Conservation (phyloP, 2,329 filamentous ascomycete genomes). For the Colletotrichum lentis region DNA sequence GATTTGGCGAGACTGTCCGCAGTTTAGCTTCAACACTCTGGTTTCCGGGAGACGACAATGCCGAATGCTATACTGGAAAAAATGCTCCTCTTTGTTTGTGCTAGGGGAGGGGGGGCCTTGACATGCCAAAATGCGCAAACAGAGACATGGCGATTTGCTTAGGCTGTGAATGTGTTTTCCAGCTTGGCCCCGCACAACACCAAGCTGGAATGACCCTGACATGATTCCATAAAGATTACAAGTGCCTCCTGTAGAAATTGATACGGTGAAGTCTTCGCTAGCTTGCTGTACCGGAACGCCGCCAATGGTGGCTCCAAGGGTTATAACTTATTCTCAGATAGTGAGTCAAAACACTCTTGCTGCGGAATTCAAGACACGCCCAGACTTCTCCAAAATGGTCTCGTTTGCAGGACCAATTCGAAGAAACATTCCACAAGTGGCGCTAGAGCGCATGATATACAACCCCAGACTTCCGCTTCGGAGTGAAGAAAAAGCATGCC, state of each 20-base stretch:
- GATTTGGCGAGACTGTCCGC: too few species aligned
- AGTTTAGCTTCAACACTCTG: too few species aligned
- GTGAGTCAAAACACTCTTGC: not conserved
- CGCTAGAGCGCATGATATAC: not conserved
- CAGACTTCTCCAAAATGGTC: not conserved
- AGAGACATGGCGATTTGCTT: not conserved
- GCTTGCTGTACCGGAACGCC: not conserved
- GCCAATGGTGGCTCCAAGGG: not conserved
- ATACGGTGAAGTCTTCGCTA: not conserved
- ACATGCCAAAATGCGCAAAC: conserved; percentile 2
- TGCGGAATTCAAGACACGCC: not conserved
- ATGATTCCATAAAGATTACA: too few species aligned
- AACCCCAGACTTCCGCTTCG: not conserved
- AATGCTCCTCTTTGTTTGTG: not conserved
- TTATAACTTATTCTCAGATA: not conserved
- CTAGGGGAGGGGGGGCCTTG: not conserved
- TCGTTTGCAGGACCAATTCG: not conserved
- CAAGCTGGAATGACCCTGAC: too few species aligned
- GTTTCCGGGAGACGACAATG: not conserved
- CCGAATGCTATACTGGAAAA: not conserved
- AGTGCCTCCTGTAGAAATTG: too few species aligned
- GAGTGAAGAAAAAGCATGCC: not conserved
- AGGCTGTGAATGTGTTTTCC: too few species aligned
- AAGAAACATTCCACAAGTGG: not conserved
- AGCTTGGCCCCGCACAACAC: too few species aligned